Percentiles rank a stretch among this genome's conserved stretches.
Conservation (phyloP, 345 rosid species). For the Adansonia digitata region DNA sequence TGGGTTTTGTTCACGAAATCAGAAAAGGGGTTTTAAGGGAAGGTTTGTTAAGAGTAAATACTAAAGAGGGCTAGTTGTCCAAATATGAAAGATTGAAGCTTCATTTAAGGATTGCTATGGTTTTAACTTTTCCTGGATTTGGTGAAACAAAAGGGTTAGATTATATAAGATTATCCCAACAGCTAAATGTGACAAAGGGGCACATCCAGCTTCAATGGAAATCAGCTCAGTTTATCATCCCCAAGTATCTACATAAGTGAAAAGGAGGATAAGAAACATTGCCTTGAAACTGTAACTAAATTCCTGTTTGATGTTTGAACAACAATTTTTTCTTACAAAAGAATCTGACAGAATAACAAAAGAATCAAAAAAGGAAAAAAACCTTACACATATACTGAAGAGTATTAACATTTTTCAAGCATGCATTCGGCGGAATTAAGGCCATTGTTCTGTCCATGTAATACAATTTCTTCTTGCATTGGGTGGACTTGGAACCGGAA, state of each 20-base stretch:
- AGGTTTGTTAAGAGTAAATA: too few species aligned
- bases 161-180: neutral
- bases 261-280: neutral
- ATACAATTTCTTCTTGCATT: conserved; percentile 14
- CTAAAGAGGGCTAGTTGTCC: neutral
- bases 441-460: conserved; percentile 14
- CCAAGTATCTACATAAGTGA: neutral
- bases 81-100: neutral
- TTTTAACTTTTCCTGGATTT: neutral
- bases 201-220: neutral
- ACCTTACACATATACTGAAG: conserved; percentile 19
- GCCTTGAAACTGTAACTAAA: conserved; percentile 26
- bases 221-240: neutral
- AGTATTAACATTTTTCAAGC: conserved; percentile 11
- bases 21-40: neutral
- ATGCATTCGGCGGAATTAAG: conserved; percentile 11
- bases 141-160: neutral
- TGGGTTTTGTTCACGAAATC: neutral
- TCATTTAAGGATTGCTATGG: neutral
- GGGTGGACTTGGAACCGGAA: conserved; percentile 9
- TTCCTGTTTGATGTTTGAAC: conserved; percentile 23
- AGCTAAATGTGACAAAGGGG: neutral
- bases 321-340: conserved; percentile 43
- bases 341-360: conserved; percentile 40
- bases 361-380: conserved; percentile 24